Base-by-base conservation (phyloP, 129 eudicot species). In the Erigeron canadensis region DNA sequence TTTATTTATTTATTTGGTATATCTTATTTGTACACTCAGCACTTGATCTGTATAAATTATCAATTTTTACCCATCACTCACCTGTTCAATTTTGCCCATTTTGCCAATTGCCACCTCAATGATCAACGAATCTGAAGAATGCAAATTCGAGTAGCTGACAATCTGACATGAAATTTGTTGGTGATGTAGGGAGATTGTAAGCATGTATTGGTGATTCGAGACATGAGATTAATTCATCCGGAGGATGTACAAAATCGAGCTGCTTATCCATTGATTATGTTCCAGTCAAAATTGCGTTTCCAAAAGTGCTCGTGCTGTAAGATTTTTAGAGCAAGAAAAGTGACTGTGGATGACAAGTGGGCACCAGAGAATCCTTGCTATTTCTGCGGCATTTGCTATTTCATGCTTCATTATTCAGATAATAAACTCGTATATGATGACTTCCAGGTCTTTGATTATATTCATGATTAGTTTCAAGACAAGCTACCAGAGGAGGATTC, bases 281-380 rank as follows among this genome's bases (percentile, higher is more conserved):
- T 70, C 79, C 96, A 89, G 62, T 7, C 66, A 1, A 89, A 87
- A 70, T 8, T 67, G 28, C 82, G 89, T n/a, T 55, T 74, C 50
- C 81, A 63, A 16, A 89, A 94, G 77, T 89, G 98, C 71, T 83
- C 82, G 9, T 86, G 80, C 10, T 94, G 98, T 77, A 85, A 79
- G 75, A 89, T 94, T 62, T 89, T 62, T 58, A 70, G 77, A 72
- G 98, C 98, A 3, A 72, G 69, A 47, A 87, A 87, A 80, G 79
- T 94, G 67, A 94, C 98, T 0, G 80, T 89, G 66, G 96, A 94
- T 48, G 98, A 94, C 76, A 89, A 87, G 75, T 84, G 91, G 92
- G 88, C 96, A 1, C 76, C 84, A 0, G 88, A 76, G 70, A 94
- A 94, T 54, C 97, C 97, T 65, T 87, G 97, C 72, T 94, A 86